Conservation (phyloP, 768 basidiomycete genomes). For the Mycena amicta region DNA sequence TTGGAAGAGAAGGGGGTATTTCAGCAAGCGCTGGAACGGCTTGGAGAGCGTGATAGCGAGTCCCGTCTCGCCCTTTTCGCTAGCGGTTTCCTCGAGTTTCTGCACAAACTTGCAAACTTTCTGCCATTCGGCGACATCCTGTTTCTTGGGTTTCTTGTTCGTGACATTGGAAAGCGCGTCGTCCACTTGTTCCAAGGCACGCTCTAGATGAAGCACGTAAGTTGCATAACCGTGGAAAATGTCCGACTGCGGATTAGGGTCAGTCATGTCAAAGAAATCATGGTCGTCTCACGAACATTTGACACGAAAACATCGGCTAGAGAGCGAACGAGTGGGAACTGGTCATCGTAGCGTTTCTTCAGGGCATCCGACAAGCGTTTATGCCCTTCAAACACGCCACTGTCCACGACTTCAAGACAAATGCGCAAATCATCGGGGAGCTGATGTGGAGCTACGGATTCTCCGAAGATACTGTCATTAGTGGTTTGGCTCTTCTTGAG, state of each 20-base stretch:
- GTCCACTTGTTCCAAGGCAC: slow-evolving; percentile 87
- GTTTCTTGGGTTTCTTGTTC: slow-evolving; percentile 80
- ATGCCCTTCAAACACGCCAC: slow-evolving; percentile 89
- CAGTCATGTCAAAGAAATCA: no score
- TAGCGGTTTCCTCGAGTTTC: slow-evolving; percentile 77
- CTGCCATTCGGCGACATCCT: slow-evolving; percentile 77
- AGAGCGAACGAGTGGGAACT: slow-evolving; percentile 90
- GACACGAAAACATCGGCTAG: slow-evolving; percentile 96
- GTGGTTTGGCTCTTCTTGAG: slow-evolving; percentile 67
- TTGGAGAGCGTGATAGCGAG: slow-evolving; percentile 94
- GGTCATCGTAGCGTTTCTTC: slow-evolving; percentile 90
- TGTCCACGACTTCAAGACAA: slow-evolving; percentile 85
- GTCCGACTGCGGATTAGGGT: slow-evolving; percentile 62
- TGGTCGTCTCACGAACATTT: slow-evolving; percentile 76
- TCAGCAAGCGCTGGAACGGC: slow-evolving; percentile 94
- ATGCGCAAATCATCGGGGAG: slow-evolving; percentile 85
- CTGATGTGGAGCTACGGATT: slow-evolving; percentile 70
- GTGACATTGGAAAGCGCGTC: slow-evolving; percentile 67
- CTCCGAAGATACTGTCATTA: slow-evolving; percentile 48
- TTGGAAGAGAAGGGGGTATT: slow-evolving; percentile 97
- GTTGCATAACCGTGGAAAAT: slow-evolving; percentile 93
- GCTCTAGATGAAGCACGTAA: slow-evolving; percentile 93
- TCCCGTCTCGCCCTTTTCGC: slow-evolving; percentile 89
- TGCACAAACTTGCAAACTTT: slow-evolving; percentile 75
- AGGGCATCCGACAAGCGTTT: slow-evolving; percentile 81